Percentiles rank a stretch among this genome's conserved stretches.
phyloP scores from a whole-genome alignment of 352 stramenopile species.

The Phytopythium litorale region DNA sequence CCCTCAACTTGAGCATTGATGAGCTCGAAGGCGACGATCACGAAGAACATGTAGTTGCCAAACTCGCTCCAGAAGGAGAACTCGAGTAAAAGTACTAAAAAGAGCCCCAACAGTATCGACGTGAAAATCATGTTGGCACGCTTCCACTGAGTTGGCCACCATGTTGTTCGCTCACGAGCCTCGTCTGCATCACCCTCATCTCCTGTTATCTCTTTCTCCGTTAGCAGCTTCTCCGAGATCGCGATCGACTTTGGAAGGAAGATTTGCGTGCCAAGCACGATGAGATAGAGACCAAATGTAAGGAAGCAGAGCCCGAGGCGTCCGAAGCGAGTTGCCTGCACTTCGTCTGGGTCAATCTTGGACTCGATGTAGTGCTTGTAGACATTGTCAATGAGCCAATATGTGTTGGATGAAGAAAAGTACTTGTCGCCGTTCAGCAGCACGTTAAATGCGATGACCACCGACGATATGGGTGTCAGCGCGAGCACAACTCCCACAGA shows the following conservation, averaged over 20 bases:
- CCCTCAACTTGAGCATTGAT: constrained; percentile 84
- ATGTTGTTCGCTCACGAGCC: constrained; percentile 65
- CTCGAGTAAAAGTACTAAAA: constrained; percentile 94
- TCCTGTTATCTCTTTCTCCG: constrained; percentile 54
- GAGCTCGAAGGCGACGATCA: constrained; percentile 92
- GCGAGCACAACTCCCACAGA: constrained; percentile 88
- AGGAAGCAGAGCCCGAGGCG: constrained; percentile 94
- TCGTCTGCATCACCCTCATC: constrained; percentile 33
- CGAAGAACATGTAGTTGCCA: constrained; percentile 95
- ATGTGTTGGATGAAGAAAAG: constrained; percentile 33
- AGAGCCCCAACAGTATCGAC: constrained; percentile 90
- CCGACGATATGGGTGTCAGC: constrained; percentile 77
- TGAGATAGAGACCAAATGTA: constrained; percentile 85
- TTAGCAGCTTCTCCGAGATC: constrained; percentile 86
- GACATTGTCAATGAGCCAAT: constrained; percentile 78
- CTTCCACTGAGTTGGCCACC: constrained; percentile 94
- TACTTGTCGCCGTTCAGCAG: constrained; percentile 62
- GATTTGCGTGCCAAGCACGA: constrained; percentile 79
- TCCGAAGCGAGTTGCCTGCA: constrained; percentile 66
- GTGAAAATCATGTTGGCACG: constrained; percentile 94
- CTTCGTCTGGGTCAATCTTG: constrained; percentile 75
- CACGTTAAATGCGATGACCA: constrained; percentile 65
- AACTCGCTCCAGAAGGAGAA: constrained; percentile 96
- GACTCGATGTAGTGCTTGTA: constrained; percentile 85
- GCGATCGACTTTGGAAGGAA: constrained; percentile 91